These are phyloP conservation scores for Clarireedia paspali DNA, from an alignment of 2,329 filamentous ascomycete genomes.

Conservation along the genomic window DNA sequence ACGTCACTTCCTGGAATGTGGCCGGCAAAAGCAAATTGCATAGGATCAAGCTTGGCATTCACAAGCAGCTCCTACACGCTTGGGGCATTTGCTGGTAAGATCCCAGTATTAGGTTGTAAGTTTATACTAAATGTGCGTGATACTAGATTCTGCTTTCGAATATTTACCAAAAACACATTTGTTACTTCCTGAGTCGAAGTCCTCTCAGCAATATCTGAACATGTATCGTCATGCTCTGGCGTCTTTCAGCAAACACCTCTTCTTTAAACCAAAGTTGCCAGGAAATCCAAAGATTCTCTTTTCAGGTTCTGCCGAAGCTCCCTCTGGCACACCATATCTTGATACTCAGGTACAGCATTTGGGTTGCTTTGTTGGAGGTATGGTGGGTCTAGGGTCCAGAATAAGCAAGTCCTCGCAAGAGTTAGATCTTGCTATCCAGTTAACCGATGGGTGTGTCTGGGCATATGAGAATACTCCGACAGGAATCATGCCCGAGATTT, in stretches of 20 bases:
- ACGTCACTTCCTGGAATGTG: slow-evolving; percentile 54
- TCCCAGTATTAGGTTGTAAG: slow-evolving; percentile 37
- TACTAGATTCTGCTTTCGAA: slow-evolving; percentile 50
- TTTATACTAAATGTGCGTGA: slow-evolving; percentile 42
- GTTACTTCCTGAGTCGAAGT: slow-evolving; percentile 22
- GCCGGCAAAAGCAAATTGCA: slow-evolving; percentile 44
- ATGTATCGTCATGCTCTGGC: slow-evolving; percentile 37
- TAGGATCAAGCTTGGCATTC: slow-evolving; percentile 33
- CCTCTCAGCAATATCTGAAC: slow-evolving; percentile 27
- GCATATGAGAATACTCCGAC: slow-evolving; percentile 47
- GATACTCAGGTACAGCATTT: slow-evolving; percentile 47
- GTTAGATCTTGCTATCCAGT: slow-evolving; percentile 44
- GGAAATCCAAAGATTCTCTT: slow-evolving; percentile 38
- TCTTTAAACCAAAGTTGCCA: slow-evolving; percentile 37
- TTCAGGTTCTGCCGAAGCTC: slow-evolving; percentile 35
- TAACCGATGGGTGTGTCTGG: slow-evolving; percentile 56
- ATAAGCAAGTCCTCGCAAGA: slow-evolving; percentile 47
- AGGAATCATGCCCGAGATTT: slow-evolving; percentile 52
- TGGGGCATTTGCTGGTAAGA: slow-evolving; percentile 46
- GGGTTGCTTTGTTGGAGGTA: slow-evolving; percentile 61
- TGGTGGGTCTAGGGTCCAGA: slow-evolving; percentile 57
- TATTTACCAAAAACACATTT: slow-evolving; percentile 52
- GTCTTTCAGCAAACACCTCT: slow-evolving; percentile 35
- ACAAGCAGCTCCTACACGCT: slow-evolving; percentile 48
- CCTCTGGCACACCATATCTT: slow-evolving; percentile 1